A percentile compares a stretch with the other conserved stretches of the same genome.
phyloP scores from a whole-genome alignment of 2,329 filamentous ascomycete species.

The Arthrobotrys sphaeroides region DNA sequence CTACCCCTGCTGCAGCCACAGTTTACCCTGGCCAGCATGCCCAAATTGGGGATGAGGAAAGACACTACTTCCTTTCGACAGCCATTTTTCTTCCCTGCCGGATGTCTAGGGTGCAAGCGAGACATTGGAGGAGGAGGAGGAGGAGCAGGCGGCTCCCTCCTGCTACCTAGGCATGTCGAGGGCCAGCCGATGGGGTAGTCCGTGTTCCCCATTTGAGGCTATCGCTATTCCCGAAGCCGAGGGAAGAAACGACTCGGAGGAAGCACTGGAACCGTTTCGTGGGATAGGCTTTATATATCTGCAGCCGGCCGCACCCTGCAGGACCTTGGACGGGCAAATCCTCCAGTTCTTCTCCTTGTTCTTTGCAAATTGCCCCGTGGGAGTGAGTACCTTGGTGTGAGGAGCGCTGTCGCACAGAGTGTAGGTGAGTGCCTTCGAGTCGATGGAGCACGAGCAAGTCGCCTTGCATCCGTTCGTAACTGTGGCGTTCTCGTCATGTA shows the following conservation, averaged over 20 bases:
- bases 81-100: neutral
- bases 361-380: neutral
- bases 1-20: slow-evolving; percentile 36
- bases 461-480: no score
- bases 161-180: neutral
- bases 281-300: neutral
- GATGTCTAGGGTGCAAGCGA: slow-evolving; percentile 34
- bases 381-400: neutral
- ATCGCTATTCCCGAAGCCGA: slow-evolving; percentile 12
- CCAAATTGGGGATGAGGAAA: slow-evolving; percentile 6
- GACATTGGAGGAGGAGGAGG: slow-evolving; percentile 20
- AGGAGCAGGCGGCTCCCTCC: slow-evolving; percentile 34
- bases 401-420: slow-evolving; percentile 7
- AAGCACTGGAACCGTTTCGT: neutral
- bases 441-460: neutral
- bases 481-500: neutral
- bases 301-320: slow-evolving; percentile 6
- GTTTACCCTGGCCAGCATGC: slow-evolving; percentile 5
- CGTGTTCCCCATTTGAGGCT: neutral
- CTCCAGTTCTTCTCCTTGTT: neutral
- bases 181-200: slow-evolving; percentile 21
- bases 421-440: slow-evolving; percentile 8
- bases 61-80: neutral
- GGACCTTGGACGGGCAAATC: neutral
- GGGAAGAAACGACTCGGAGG: slow-evolving; percentile 9